Percentiles rank a stretch among this genome's conserved stretches.
Conservation (phyloP, 352 stramenopile genomes). For the Phytophthora rubi region DNA sequence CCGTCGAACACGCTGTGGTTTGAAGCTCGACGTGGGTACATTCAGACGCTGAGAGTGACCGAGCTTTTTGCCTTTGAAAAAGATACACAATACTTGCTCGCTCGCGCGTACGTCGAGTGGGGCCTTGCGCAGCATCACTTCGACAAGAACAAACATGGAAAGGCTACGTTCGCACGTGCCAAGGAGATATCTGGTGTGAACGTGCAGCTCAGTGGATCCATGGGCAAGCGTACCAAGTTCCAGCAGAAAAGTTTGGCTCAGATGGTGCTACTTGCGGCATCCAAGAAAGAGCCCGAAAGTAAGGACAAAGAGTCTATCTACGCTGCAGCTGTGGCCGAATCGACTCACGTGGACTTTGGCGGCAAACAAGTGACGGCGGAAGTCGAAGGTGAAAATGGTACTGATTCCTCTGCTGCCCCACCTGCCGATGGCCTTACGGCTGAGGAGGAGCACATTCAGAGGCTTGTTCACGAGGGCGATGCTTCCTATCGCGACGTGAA, state of each 20-base stretch:
- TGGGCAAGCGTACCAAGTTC: conserved; percentile 96
- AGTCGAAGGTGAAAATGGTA: conserved; percentile 8
- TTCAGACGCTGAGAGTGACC: conserved; percentile 42
- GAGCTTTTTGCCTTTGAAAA: conserved; percentile 52
- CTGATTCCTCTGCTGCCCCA: conserved; percentile 3
- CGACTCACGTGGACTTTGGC: conserved; percentile 74
- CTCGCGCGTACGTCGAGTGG: conserved; percentile 91
- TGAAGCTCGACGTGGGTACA: conserved; percentile 67
- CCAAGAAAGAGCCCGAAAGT: conserved; percentile 51
- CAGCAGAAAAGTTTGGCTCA: conserved; percentile 93
- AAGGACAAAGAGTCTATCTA: conserved; percentile 57
- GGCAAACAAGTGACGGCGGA: conserved; percentile 47
- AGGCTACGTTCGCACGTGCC: conserved; percentile 89
- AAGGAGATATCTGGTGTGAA: conserved; percentile 83
- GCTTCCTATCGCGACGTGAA: conserved; percentile 81
- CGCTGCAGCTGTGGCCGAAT: conserved; percentile 57
- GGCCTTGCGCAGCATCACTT: conserved; percentile 94
- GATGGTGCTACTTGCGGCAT: conserved; percentile 80
- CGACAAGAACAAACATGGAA: conserved; percentile 89
- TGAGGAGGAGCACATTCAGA: conserved; percentile 63
- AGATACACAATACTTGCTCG: conserved; percentile 61
- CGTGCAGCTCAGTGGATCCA: conserved; percentile 90
- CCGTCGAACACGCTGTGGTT: conserved; percentile 83
- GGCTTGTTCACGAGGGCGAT: conserved; percentile 69
- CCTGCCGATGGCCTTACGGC: conserved; percentile 48